Evolutionary conservation across 1,284 basidiomycete species (phyloP), one percentile per base, ranked within the genome.

Genomic region (Cryptococcus sp.): DNA sequence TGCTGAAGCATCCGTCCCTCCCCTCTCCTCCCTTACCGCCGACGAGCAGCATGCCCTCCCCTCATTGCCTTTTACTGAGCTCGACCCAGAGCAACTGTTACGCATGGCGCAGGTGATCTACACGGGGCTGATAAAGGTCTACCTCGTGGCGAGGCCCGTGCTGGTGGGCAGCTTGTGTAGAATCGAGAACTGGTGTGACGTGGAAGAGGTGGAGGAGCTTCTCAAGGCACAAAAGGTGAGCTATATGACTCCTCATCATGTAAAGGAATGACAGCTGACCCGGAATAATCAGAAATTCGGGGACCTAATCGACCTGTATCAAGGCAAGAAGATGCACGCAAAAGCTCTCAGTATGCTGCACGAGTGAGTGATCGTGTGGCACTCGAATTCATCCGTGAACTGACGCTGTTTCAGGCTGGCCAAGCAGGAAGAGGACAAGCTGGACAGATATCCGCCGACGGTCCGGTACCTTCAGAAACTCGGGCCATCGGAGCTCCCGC

Each of bases 101-200:
- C 83, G 89, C 23, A 88, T 88, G 51, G 94, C 93, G 0, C 93
- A 96, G 77, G 85, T 97, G 20, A 89, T 98, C 20, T 93, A 98
- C 71, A 98, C 96, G 0, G 92, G 90, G 8, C 78, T 98, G 62
- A 94, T 98, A 79, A 96, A 96, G 77, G 87, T 88, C 9, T 98
- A 96, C 73, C 79, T 98, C 20, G 81, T 89, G 38, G 87, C 88
- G 33, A 82, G 89, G 55, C 93, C 95, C 0, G 85, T 83, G 9
- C 79, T 98, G 57, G 80, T 98, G 4, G 92, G 91, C 0, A 85
- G 91, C 23, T 76, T 98, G 44, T 98, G 95, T 76, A 83, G 96
- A 39, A 81, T 95, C 40, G 85, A 90, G 20, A 98, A 98, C 75
- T 98, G 93, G 91, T 98, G 94, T 76, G 92, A 98, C 70, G 92